Percentiles rank a stretch among this genome's conserved stretches.
Conservation (phyloP, 306 rosid species). For the Acacia crassicarpa region DNA sequence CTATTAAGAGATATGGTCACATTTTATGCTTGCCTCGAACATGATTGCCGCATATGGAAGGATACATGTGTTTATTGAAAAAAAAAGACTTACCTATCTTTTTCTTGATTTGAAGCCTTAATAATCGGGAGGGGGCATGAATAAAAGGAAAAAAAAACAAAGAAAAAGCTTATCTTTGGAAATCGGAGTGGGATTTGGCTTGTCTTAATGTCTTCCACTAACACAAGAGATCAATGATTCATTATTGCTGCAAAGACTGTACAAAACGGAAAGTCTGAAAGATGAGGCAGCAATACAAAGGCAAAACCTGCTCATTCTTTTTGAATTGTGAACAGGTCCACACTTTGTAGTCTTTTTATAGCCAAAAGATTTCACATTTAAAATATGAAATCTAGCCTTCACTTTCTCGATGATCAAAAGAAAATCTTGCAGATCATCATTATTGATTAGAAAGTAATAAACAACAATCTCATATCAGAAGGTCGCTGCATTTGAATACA, state of each 20-base stretch:
- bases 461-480: not conserved
- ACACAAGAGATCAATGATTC: constrained; percentile 29
- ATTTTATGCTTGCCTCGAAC: too few relatives aligned
- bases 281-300: constrained; percentile 38
- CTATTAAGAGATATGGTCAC: too few relatives aligned
- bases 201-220: constrained; percentile 31
- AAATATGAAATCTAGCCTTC: constrained; percentile 11
- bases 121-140: too few relatives aligned
- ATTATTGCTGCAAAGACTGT: constrained; percentile 25
- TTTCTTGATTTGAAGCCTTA: too few relatives aligned
- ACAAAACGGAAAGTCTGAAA: constrained; percentile 26
- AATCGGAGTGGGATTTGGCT: constrained; percentile 8
- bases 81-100: too few relatives aligned
- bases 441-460: not conserved
- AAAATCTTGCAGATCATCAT: constrained; percentile 16
- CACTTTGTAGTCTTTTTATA: constrained; percentile 7
- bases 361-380: constrained; percentile 27
- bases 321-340: constrained; percentile 9
- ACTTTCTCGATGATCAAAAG: constrained; percentile 9
- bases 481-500: constrained; percentile 21
- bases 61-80: too few relatives aligned
- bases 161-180: constrained; percentile 2
- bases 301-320: constrained; percentile 24
- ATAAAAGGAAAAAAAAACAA: not conserved
- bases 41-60: too few relatives aligned